Base-by-base conservation (phyloP, 192 early-diverging fungal genomes). In the Kickxella alabastrina region DNA sequence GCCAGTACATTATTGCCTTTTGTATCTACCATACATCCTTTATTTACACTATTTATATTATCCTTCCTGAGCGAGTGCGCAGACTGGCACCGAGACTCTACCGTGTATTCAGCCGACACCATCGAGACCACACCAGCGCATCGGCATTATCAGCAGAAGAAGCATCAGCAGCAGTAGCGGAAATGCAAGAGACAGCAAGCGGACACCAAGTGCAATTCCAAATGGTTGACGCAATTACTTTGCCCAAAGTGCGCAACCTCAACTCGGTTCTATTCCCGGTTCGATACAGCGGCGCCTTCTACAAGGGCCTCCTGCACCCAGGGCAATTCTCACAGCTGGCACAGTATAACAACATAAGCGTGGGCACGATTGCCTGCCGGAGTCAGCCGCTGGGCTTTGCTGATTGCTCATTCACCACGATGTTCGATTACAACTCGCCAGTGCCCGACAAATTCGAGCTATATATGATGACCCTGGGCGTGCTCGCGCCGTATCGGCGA, bases 391-490 rank as follows among this genome's bases (percentile, higher is more conserved):
- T 82, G 14, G 65, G 65, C 21, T 75, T 68, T 43, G 59, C 62
- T 28, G 31, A 53, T 38, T 22, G 21, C 26, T 45, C 65, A 42
- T 23, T 46, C 12, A 29, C 49, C 43, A 65, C 70, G 29, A 19
- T 22, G 29, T 15, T 34, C 3, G 27, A 13, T 6, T 39, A 53
- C 3, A 43, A 54, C 24, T 14, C 60, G 10, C 19, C 24, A 24
- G 24, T 18, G 37, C 49, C 62, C 3, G 50, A 28, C 18, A 9
- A 29, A 8, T 41, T 24, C 24, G 72, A 75, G 28, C 37, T 93
- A 23, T 95, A 95, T 59, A 92, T 97, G 56, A 91, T 92, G 89
- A 97, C 94, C 1, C 73, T 97, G 42, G 92, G 92, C 26, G 92
- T 97, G 28, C 72, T 97, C 23, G 82, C 82, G 10, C 87, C 88